Conservation (phyloP, 2,329 filamentous ascomycete genomes). For the Kalaharituber pfeilii region DNA sequence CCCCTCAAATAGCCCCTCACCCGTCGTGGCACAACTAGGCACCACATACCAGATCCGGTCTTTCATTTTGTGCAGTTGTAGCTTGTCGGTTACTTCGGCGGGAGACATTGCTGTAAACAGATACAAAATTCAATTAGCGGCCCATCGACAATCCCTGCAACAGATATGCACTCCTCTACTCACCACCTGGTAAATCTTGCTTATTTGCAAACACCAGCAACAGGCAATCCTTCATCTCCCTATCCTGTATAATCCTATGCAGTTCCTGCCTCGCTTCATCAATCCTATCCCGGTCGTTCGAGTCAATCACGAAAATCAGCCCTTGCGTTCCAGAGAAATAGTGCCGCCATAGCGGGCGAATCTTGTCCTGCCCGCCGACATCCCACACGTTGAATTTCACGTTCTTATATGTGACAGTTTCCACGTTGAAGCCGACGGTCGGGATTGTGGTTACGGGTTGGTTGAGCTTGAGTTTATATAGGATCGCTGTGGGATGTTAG, state of each 20-base stretch:
- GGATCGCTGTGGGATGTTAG: slow-evolving; percentile 43
- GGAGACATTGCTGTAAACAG: slow-evolving; percentile 51
- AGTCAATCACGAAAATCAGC: slow-evolving; percentile 97
- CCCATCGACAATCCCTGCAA: slow-evolving; percentile 1
- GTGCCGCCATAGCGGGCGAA: slow-evolving; percentile 89
- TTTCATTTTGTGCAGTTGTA: slow-evolving; percentile 59
- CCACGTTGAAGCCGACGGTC: slow-evolving; percentile 97
- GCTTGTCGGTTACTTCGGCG: slow-evolving; percentile 58
- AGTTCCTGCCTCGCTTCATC: slow-evolving; percentile 86
- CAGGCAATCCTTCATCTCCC: slow-evolving; percentile 91
- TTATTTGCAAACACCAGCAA: slow-evolving; percentile 97
- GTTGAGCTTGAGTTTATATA: slow-evolving; percentile 97
- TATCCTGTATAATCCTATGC: slow-evolving; percentile 92
- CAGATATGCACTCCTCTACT: slow-evolving; percentile 25
- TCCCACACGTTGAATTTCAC: slow-evolving; percentile 99
- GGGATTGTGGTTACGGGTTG: slow-evolving; percentile 97
- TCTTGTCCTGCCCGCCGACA: slow-evolving; percentile 98
- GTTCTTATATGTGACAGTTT: slow-evolving; percentile 97
- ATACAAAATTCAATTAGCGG: slow-evolving; percentile 7
- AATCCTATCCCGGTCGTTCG: slow-evolving; percentile 76
- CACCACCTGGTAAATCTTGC: slow-evolving; percentile 78
- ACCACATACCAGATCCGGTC: slow-evolving; percentile 76
- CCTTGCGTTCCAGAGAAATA: slow-evolving; percentile 94
- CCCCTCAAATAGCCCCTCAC: slow-evolving; percentile 65
- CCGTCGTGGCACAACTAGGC: slow-evolving; percentile 64